These are phyloP conservation scores for Pseudogymnoascus sp. DNA, from an alignment of 2,329 filamentous ascomycete genomes.

Conservation along the genomic window DNA sequence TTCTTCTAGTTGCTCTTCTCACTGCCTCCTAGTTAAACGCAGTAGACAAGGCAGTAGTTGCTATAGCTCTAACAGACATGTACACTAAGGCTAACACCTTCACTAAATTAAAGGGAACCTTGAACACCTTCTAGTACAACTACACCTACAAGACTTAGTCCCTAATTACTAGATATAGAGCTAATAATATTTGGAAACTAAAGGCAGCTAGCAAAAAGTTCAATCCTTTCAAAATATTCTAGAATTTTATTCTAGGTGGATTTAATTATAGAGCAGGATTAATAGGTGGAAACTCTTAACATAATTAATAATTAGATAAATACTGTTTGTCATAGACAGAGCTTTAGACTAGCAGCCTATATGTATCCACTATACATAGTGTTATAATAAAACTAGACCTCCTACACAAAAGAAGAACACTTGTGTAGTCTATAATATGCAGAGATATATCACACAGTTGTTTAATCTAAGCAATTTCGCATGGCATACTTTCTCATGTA, in stretches of 20 bases:
- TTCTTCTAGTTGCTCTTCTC: not conserved
- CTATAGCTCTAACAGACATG: not conserved
- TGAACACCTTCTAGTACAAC: slow-evolving; percentile 31
- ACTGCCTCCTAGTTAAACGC: not conserved
- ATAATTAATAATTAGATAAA: not conserved
- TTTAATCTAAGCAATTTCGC: too few species aligned
- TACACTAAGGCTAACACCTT: not conserved
- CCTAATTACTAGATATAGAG: slow-evolving; percentile 35
- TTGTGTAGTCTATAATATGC: too few species aligned
- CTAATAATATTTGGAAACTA: slow-evolving; percentile 30
- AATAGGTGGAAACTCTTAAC: not conserved
- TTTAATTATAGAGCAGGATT: slow-evolving; percentile 10
- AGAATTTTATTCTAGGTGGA: slow-evolving; percentile 18
- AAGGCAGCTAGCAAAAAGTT: slow-evolving; percentile 27
- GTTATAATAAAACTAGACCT: not conserved
- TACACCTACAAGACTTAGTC: slow-evolving; percentile 37
- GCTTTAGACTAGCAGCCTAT: not conserved
- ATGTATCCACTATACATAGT: not conserved
- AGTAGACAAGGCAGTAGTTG: not conserved
- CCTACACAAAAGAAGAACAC: not conserved
- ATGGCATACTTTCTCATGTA: too few species aligned
- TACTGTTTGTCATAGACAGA: not conserved
- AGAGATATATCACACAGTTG: too few species aligned
- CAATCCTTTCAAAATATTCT: slow-evolving; percentile 32
- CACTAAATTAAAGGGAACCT: not conserved